A percentile compares a stretch with the other conserved stretches of the same genome.
phyloP scores from a whole-genome alignment of 2,329 filamentous ascomycete species.

The Cladosporium sp. region DNA sequence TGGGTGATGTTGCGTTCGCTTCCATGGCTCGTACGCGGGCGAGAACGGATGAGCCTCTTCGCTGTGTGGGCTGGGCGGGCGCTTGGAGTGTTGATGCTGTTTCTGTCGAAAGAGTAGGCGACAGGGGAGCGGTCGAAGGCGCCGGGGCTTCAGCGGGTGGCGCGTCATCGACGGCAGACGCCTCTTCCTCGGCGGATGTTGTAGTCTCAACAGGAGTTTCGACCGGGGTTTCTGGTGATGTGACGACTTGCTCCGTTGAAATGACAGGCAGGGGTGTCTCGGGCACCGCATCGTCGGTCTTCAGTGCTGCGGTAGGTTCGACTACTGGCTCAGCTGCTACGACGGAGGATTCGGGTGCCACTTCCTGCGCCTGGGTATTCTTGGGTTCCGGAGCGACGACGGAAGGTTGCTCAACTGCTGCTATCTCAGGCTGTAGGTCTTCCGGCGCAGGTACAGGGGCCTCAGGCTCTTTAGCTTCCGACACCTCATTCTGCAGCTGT shows the following conservation, averaged over 20 bases:
- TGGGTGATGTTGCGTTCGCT: not conserved
- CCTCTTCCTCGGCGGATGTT: no score
- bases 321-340: not conserved
- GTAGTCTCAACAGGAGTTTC: not conserved
- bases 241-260: not conserved
- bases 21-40: slow-evolving; percentile 19
- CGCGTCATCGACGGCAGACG: not conserved
- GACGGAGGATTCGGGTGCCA: not conserved
- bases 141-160: not conserved
- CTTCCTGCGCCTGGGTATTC: no score
- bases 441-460: not conserved
- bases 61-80: slow-evolving; percentile 1
- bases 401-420: not conserved
- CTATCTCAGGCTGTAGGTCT: not conserved
- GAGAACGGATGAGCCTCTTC: slow-evolving; percentile 17
- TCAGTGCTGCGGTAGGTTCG: not conserved
- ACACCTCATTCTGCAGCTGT: not conserved
- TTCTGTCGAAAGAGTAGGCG: not conserved
- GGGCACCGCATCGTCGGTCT: no score
- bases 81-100: not conserved
- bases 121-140: not conserved
- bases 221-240: not conserved
- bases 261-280: not conserved
- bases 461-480: not conserved
- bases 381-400: not conserved